Evolutionary conservation across 2,329 filamentous ascomycete genomes (phyloP).

Genomic region (Neocatenulostroma microsporum): DNA sequence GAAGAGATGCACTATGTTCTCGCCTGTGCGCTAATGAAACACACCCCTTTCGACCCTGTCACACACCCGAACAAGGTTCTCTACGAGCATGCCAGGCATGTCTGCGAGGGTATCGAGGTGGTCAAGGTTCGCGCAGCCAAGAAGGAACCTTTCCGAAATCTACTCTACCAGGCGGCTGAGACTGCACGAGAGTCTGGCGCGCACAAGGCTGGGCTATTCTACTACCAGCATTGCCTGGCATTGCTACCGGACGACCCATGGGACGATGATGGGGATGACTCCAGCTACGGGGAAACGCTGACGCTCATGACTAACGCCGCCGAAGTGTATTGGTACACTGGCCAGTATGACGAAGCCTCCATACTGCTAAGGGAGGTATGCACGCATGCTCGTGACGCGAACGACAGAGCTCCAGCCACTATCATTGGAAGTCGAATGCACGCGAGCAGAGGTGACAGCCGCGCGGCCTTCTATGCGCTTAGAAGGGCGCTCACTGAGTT

Average conservation of each 20-base stretch:
- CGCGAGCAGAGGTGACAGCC: conserved; percentile 64
- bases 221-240: conserved; percentile 66
- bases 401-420: conserved; percentile 77
- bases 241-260: conserved; percentile 77
- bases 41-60: conserved; percentile 53
- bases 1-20: conserved; percentile 88
- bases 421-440: conserved; percentile 74
- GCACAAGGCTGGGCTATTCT: conserved; percentile 71
- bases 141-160: conserved; percentile 52
- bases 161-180: conserved; percentile 72
- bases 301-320: conserved; percentile 70
- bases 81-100: conserved; percentile 71
- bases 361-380: conserved; percentile 64
- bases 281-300: conserved; percentile 78
- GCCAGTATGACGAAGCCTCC: conserved; percentile 60
- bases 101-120: conserved; percentile 67
- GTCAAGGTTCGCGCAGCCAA: conserved; percentile 57
- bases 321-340: conserved; percentile 75
- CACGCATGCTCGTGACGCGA: conserved; percentile 57
- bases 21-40: conserved; percentile 69
- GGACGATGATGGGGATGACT: conserved; percentile 59
- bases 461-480: conserved; percentile 60
- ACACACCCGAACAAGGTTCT: conserved; percentile 42
- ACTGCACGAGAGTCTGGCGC: conserved; percentile 75
- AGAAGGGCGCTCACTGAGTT: conserved; percentile 64